Evolutionary conservation across 176 grass and related monocot genomes (phyloP).

Genomic region (Echinochloa phyllopogon): DNA sequence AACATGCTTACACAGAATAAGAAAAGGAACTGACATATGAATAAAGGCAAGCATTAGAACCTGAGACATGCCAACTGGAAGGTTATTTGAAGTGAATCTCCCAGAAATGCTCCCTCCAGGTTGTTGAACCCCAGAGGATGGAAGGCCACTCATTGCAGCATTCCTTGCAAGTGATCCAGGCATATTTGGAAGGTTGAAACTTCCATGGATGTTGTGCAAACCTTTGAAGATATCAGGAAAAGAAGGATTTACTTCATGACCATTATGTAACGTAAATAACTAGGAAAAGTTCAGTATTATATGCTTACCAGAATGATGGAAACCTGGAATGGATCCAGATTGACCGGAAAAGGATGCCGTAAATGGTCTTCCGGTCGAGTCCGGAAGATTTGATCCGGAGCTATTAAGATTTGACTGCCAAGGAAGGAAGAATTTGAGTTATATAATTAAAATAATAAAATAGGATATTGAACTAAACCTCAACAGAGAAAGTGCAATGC

Average conservation of each 20-base stretch:
- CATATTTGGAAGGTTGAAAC: slow-evolving; percentile 85
- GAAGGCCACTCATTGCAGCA: slow-evolving; percentile 75
- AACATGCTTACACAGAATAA: neutral
- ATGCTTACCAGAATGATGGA: slow-evolving; percentile 88
- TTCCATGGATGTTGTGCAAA: slow-evolving; percentile 86
- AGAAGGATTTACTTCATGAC: slow-evolving; percentile 5
- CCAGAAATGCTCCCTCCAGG: slow-evolving; percentile 81
- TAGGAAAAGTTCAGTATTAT: slow-evolving; percentile 20
- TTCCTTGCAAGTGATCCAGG: slow-evolving; percentile 79
- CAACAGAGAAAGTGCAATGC: slow-evolving; percentile 7
- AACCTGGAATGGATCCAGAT: slow-evolving; percentile 73
- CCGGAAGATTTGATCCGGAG: slow-evolving; percentile 78
- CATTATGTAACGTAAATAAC: neutral
- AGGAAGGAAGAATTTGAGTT: slow-evolving; percentile 19
- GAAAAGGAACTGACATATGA: slow-evolving; percentile 8
- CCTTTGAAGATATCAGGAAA: slow-evolving; percentile 58
- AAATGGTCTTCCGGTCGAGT: slow-evolving; percentile 82
- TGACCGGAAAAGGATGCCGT: slow-evolving; percentile 78
- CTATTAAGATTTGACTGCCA: slow-evolving; percentile 79
- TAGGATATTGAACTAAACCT: neutral
- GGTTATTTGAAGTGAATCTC: slow-evolving; percentile 87
- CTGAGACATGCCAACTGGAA: slow-evolving; percentile 91
- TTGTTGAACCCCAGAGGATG: slow-evolving; percentile 88
- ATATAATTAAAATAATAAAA: neutral
- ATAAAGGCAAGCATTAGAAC: slow-evolving; percentile 51